Evolutionary conservation across 2,329 filamentous ascomycete species (phyloP), one percentile per base, ranked within the genome.

Genomic region (Zasmidium cellare): DNA sequence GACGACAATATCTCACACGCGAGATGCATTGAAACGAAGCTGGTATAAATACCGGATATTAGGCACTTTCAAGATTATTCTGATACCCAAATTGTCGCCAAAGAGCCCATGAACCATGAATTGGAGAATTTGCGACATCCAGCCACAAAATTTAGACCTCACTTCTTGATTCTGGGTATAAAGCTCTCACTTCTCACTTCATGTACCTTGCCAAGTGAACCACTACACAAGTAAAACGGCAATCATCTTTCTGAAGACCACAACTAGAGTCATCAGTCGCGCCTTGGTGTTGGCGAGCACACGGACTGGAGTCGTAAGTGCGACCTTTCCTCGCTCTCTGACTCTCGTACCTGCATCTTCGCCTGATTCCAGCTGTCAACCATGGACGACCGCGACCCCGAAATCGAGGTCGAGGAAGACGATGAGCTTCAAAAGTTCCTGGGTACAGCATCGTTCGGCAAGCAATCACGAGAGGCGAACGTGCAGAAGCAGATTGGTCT

Each of bases 371-470:
- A 47, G 54, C 48, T 19, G 23, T 41, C 52, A 58, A 45, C 57
- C 16, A 65, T 65, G 63, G 63, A 58, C 53, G 63, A 65, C 51
- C 63, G 60, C n/a, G 62, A 65, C 46, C 56, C 57, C 18, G 67
- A 70, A 14, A 31, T 60, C 16, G 66, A 67, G 58, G 54, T 70
- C 7, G 69, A 71, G 53, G 73, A 77, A 55, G 84, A 91, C 70
- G 88, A 91, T 62, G 86, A 87, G 44, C 83, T 93, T 80, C 84
- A 87, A 69, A 82, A 85, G 51, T 96, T 92, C 71, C 77, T 97
- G 60, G 92, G 93, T 0, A 81, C 87, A 2, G 85, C 90, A 0
- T 86, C 90, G 0, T 97, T 97, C 72, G 93, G 93, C 53, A 96
- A 93, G 74, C 88, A 89, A 72, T 82, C 86, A 38, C 87, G 85